These are phyloP conservation scores for Corynespora cassiicola DNA, from an alignment of 2,329 filamentous ascomycete species.

Conservation along the genomic window DNA sequence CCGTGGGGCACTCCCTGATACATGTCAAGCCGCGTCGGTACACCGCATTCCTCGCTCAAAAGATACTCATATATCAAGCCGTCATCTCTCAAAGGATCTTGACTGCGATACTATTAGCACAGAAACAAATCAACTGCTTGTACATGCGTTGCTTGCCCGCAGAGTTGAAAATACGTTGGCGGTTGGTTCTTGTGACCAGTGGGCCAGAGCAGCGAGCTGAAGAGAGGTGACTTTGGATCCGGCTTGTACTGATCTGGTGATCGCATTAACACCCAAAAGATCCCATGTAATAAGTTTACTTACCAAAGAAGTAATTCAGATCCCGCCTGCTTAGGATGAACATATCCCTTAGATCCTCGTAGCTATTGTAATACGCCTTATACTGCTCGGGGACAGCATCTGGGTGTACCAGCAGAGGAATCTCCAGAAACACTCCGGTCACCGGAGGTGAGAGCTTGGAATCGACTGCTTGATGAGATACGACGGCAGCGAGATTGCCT, in stretches of 20 bases:
- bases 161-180: constrained; percentile 58
- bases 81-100: constrained; percentile 61
- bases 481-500: constrained; percentile 18
- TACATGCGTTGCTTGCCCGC: constrained; percentile 39
- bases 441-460: constrained; percentile 16
- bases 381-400: constrained; percentile 20
- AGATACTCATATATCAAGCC: constrained; percentile 59
- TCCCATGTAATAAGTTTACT: constrained; percentile 1
- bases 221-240: constrained; percentile 35
- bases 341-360: constrained; percentile 20
- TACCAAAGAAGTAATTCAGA: constrained; percentile 17
- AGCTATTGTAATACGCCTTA: constrained; percentile 17
- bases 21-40: constrained; percentile 54
- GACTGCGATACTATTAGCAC: constrained; percentile 6
- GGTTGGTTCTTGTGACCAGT: constrained; percentile 44
- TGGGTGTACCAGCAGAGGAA: constrained; percentile 17
- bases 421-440: constrained; percentile 17
- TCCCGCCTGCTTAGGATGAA: constrained; percentile 16
- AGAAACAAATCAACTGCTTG: background rate
- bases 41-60: constrained; percentile 51
- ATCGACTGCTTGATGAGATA: constrained; percentile 23
- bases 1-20: constrained; percentile 53
- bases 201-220: constrained; percentile 27
- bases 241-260: constrained; percentile 33
- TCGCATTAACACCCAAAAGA: background rate